These are phyloP conservation scores for Didymella pinodella DNA, from an alignment of 2,329 filamentous ascomycete species.

Conservation along the genomic window DNA sequence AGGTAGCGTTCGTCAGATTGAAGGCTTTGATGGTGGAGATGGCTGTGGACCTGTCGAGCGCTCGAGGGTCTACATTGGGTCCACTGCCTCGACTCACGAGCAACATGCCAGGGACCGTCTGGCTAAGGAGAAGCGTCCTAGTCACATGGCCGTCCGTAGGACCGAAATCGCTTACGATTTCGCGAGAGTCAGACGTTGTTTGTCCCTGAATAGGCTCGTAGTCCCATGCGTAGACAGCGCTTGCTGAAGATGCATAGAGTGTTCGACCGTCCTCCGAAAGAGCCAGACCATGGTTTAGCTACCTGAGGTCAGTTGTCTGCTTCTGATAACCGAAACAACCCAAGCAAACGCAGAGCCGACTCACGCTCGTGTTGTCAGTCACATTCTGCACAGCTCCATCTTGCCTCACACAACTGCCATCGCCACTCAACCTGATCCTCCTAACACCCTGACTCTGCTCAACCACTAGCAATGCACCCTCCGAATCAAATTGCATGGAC, in stretches of 20 bases:
- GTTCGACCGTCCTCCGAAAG: constrained; percentile 59
- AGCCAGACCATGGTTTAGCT: constrained; percentile 62
- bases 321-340: neutral
- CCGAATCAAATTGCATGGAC: constrained; percentile 57
- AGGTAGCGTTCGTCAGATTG: constrained; percentile 57
- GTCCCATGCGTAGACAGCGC: constrained; percentile 69
- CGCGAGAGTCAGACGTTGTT: constrained; percentile 58
- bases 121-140: constrained; percentile 70
- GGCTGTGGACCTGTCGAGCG: constrained; percentile 62
- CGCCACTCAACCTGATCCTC: constrained; percentile 47
- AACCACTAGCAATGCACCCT: constrained; percentile 60
- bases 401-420: constrained; percentile 42
- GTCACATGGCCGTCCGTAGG: constrained; percentile 66
- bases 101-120: constrained; percentile 63
- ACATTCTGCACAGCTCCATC: constrained; percentile 34
- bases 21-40: constrained; percentile 73
- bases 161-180: constrained; percentile 69
- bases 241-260: constrained; percentile 64
- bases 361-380: constrained; percentile 41
- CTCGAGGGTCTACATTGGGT: constrained; percentile 66
- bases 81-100: constrained; percentile 72
- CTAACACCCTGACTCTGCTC: constrained; percentile 53
- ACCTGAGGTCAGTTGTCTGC: constrained; percentile 5
- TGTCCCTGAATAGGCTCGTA: constrained; percentile 65
- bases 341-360: constrained; percentile 17